phyloP scores from a whole-genome alignment of 371 early-diverging fungal species.

The Mortierella sp. region DNA sequence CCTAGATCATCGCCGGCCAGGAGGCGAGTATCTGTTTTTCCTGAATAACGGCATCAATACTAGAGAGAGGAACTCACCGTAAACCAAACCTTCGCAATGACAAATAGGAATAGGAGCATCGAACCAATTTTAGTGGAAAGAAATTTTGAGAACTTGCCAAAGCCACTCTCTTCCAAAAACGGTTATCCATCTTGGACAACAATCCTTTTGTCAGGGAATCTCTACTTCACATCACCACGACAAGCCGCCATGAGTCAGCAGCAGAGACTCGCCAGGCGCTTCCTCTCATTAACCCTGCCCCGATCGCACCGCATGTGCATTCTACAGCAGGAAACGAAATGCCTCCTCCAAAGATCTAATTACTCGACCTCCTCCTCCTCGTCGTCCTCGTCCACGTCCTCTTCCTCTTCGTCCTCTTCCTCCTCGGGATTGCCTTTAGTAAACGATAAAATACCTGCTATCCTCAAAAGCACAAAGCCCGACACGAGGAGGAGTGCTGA shows the following conservation, averaged over 20 bases:
- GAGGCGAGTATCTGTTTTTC: too few relatives aligned
- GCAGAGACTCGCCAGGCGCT: conserved; percentile 5
- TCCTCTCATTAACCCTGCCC: not conserved
- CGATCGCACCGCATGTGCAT: not conserved
- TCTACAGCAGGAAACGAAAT: not conserved
- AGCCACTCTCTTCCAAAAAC: too few relatives aligned
- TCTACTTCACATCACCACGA: not conserved
- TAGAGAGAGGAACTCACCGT: too few relatives aligned
- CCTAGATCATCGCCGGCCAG: too few relatives aligned
- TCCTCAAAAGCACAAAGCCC: conserved; percentile 3
- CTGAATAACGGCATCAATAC: too few relatives aligned
- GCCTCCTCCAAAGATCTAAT: not conserved
- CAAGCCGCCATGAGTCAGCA: conserved; percentile 11
- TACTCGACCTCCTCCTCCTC: not conserved
- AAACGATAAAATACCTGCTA: not conserved
- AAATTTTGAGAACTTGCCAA: too few relatives aligned
- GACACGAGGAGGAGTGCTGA: conserved; percentile 7
- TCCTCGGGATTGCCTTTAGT: not conserved
- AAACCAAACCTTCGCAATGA: too few relatives aligned
- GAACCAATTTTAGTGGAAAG: too few relatives aligned
- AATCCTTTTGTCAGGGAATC: too few relatives aligned
- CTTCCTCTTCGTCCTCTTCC: not conserved
- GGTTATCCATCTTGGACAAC: too few relatives aligned
- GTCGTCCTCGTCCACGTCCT: too few relatives aligned
- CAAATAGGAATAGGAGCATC: too few relatives aligned